These are phyloP conservation scores for Leucogyrophana mollusca DNA, from an alignment of 768 basidiomycete genomes.

Conservation along the genomic window DNA sequence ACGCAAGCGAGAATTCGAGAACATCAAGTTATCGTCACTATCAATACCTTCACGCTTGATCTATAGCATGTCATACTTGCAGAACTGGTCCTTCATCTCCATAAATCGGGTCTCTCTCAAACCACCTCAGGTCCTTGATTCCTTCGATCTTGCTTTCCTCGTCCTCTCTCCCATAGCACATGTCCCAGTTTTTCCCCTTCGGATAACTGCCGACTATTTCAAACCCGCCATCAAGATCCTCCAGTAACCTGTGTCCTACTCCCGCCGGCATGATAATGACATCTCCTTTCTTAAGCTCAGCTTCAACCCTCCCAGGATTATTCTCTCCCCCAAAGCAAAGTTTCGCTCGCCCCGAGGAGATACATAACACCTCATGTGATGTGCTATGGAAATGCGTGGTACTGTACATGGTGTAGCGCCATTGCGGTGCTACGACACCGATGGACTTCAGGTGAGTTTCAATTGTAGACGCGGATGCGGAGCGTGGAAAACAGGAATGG, in stretches of 20 bases:
- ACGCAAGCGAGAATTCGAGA: too few species aligned
- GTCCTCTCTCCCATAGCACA: slow-evolving; percentile 37
- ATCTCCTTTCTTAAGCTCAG: slow-evolving; percentile 35
- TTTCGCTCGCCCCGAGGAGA: slow-evolving; percentile 30
- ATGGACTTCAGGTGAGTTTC: slow-evolving; percentile 32
- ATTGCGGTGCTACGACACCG: slow-evolving; percentile 36
- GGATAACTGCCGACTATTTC: slow-evolving; percentile 44
- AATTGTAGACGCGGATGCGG: slow-evolving; percentile 20
- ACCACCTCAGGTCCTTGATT: slow-evolving; percentile 35
- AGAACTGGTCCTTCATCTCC: slow-evolving; percentile 36
- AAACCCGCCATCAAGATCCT: slow-evolving; percentile 28
- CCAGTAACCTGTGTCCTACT: slow-evolving; percentile 35
- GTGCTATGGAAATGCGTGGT: slow-evolving; percentile 43
- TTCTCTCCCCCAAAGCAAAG: slow-evolving; percentile 41
- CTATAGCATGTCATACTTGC: slow-evolving; percentile 30
- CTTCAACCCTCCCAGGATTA: slow-evolving; percentile 30
- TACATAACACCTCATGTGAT: slow-evolving; percentile 39
- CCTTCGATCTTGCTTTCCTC: slow-evolving; percentile 23
- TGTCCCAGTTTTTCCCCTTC: slow-evolving; percentile 34
- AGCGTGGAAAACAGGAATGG: slow-evolving; percentile 26
- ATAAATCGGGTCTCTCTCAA: slow-evolving; percentile 38
- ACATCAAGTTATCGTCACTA: too few species aligned
- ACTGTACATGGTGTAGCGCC: slow-evolving; percentile 43
- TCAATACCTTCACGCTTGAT: too few species aligned
- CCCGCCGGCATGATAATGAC: slow-evolving; percentile 42